A percentile compares a stretch with the other conserved stretches of the same genome.
phyloP scores from a whole-genome alignment of 257 asterid species.

The Haberlea rhodopensis region DNA sequence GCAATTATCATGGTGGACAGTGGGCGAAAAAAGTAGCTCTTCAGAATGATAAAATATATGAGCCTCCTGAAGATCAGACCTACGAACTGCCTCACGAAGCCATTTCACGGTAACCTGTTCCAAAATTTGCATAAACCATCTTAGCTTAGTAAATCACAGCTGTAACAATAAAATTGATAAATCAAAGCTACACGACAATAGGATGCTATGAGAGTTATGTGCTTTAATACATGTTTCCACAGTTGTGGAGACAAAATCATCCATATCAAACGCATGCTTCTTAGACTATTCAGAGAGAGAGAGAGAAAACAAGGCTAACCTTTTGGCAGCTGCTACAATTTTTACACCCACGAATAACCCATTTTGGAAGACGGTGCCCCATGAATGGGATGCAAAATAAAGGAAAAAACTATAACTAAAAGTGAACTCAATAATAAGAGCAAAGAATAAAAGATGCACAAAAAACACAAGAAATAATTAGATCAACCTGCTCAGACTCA shows the following conservation, averaged over 20 bases:
- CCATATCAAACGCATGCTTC: neutral
- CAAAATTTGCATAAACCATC: conserved; percentile 30
- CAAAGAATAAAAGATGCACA: neutral
- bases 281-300: neutral
- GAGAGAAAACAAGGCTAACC: too few relatives aligned
- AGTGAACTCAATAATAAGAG: neutral
- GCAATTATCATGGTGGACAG: conserved; percentile 3
- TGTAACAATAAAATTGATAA: conserved; percentile 12
- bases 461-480: conserved; percentile 17
- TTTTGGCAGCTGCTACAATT: conserved; percentile 76
- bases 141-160: conserved; percentile 6
- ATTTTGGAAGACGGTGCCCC: conserved; percentile 62
- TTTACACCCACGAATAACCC: conserved; percentile 86
- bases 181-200: conserved; percentile 13
- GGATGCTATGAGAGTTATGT: neutral
- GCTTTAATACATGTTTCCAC: neutral
- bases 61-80: conserved; percentile 74
- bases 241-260: neutral
- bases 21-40: conserved; percentile 54
- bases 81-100: conserved; percentile 74
- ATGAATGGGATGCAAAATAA: conserved; percentile 39
- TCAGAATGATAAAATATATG: conserved; percentile 94
- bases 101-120: conserved; percentile 82
- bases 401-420: too few relatives aligned
- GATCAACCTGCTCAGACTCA: conserved; percentile 61